Base-by-base conservation (phyloP, 345 rosid genomes). In the Lepidium sativum region DNA sequence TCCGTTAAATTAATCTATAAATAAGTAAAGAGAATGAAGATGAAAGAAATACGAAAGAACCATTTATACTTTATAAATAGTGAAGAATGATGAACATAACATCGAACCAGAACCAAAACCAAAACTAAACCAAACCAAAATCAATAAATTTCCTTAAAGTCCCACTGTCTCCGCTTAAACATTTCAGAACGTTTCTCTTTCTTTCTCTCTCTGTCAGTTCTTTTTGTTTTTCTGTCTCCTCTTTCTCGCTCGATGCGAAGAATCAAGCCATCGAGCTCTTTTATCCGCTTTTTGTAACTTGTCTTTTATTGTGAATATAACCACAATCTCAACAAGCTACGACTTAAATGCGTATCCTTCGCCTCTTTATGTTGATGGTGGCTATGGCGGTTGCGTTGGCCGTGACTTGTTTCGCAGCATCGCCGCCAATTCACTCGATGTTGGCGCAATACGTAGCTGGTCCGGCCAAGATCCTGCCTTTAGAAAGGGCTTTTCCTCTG, bases 401-500 rank as follows among this genome's bases (percentile, higher is more conserved):
- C 61, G 58, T 60, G 2, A 57, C 69, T 33, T 47, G 47, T 2
- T 25, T 57, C 8, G 54, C 66, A 5, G 40, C 66, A 8, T 63
- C 75, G 15, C 69, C 62, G 44, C 16, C 49, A 16, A 11, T 68
- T 1, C 13, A 37, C 8, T 34, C 71, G 61, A 13, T 61, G 53
- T 14, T 68, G 68, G 64, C 80, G 61, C 64, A 70, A 27, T 70
- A 69, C 79, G 29, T 29, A 45, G 45, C 60, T 63, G 32, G 25
- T 44, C 23, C 63, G 8, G 27, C 21, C 18, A 69, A 66, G 67
- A 47, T 86, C 72, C 77, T 92, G 7, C 81, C 81, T 38, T 74
- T 92, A 10, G 77, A 87, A 72, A 85, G 98, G 63, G 83, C 80
- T 62, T 77, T 80, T 69, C 96, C 98, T 33, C 65, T 81, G 60